Conservation (phyloP, 139 green algal genomes). For the Chlamydomonas urium region DNA sequence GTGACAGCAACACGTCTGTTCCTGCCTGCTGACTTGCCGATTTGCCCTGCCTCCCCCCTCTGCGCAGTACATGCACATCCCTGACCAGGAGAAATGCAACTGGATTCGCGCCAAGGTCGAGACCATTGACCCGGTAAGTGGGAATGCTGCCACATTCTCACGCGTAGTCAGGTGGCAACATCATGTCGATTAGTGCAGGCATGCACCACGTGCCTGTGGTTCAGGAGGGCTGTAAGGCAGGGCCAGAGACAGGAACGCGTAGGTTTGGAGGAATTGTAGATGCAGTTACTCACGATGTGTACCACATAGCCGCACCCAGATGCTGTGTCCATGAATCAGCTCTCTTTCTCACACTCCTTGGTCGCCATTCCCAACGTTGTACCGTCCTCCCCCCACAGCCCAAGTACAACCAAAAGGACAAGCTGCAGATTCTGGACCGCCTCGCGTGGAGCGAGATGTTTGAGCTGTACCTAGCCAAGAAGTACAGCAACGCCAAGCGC, state of each 20-base stretch:
- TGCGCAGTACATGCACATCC: slow-evolving; percentile 97
- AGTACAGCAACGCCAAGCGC: slow-evolving; percentile 83
- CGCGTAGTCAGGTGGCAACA: no score
- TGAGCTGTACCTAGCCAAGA: slow-evolving; percentile 95
- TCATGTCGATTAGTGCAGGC: no score
- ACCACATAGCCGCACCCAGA: no score
- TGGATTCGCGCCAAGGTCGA: slow-evolving; percentile 91
- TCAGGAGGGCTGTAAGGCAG: no score
- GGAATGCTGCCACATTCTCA: no score
- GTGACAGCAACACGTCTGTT: no score
- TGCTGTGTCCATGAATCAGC: no score
- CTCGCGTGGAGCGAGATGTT: slow-evolving; percentile 94
- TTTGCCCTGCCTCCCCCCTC: background rate
- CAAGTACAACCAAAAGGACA: slow-evolving; percentile 54
- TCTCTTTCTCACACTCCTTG: no score
- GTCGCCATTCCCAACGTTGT: no score
- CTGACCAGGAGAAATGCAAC: slow-evolving; percentile 89
- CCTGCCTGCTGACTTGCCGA: background rate
- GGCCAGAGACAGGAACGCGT: no score
- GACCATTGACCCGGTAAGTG: slow-evolving; percentile 48
- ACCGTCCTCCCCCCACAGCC: slow-evolving; percentile 31
- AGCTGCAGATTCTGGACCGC: slow-evolving; percentile 87
- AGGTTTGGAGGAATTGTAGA: no score
- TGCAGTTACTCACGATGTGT: background rate
- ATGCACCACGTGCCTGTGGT: no score